Base-by-base conservation (phyloP, 2,329 filamentous ascomycete species). In the Aspergillus puulaauensis region DNA sequence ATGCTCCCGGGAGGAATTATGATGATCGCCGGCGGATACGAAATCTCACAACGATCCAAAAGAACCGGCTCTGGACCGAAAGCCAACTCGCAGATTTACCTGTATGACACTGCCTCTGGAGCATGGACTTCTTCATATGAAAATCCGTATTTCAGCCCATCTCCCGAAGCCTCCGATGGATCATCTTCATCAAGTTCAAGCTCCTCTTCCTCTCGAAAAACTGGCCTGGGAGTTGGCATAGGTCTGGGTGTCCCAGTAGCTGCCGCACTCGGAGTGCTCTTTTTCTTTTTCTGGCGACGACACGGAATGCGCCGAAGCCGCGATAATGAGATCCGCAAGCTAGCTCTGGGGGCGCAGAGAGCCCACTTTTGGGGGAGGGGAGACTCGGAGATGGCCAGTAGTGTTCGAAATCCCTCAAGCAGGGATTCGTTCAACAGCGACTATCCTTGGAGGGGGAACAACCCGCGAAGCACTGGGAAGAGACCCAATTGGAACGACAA, bases 191-290 rank as follows among this genome's bases (percentile, higher is more conserved):
- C 61, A 35, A 54, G 61, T 7, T 55, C 56, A 9, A 61, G 59
- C 7, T 59, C 67, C 17, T 72, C 73, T 8, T 64, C 64, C 9
- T 59, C 71, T 8, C 77, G 78, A 60, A 82, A 80, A 48, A 74
- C 88, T 4, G 86, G 86, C 1, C 75, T 90, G 0, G 87, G 87
- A 0, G 74, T 88, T 2, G 88, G 88, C 0, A 69, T 91, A 1
- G 87, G 88, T 1, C 72, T 91, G 1, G 88, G 87, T 1, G 68
- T 88, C 1, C 75, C 82, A 0, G 75, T 83, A 1, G 66, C 85
- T 2, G 60, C 85, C 8, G 71, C 78, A 0, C 73, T 81, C 0
- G 62, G 82, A 2, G 23, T 84, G 1, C 64, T 82, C 19, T 80
- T 74, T 55, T 76, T 83, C 54, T 80, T 81, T 58, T 84, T 82